Base-by-base conservation (phyloP, 345 rosid species). In the Anastatica hierochuntica region DNA sequence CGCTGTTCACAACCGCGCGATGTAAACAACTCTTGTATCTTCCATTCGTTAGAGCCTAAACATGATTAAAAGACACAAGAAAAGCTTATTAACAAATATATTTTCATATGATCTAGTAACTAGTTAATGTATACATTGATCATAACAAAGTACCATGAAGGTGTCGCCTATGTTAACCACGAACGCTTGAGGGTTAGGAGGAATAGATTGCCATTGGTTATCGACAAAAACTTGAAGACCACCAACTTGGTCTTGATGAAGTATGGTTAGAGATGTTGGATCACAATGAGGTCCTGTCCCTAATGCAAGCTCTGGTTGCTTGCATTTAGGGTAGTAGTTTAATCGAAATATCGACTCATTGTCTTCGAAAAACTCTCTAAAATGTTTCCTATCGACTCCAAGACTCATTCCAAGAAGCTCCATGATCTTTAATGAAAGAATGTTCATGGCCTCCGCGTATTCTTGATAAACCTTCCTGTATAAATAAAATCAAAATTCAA, bases 261-360 rank as follows among this genome's bases (percentile, higher is more conserved):
- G 97, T 31, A 88, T 82, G 4, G 97, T 84, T 17, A 88, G 26
- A 47, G 97, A 77, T 20, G 75, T 79, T 17, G 97, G 90, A 72
- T 88, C 97, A 17, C 72, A 69, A 53, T 88, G 97, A 66, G 97
- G 95, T 16, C 97, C 97, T 7, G 97, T 88, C 43, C 97, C 97
- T 19, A 88, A 61, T n/a, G 84, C 67, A 36, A 74, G 77, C 8
- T 66, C 70, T 1, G 79, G 53, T 43, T 74, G 74, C 10, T 67
- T 53, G 83, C 97, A 88, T 2, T 75, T 68, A 0, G 96, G 94
- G 39, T 88, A 88, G 15, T 58, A 66, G 43, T 88, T 88, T 33
- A 81, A 72, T 59, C 96, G 60, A 74, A 84, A 66, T 16, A 88
- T 80, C 3, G 88, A 80, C n/a, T 55, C 61, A 0, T 74, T 75